Conservation (phyloP, 2,329 filamentous ascomycete species). For the Reticulascus tulasneorum region DNA sequence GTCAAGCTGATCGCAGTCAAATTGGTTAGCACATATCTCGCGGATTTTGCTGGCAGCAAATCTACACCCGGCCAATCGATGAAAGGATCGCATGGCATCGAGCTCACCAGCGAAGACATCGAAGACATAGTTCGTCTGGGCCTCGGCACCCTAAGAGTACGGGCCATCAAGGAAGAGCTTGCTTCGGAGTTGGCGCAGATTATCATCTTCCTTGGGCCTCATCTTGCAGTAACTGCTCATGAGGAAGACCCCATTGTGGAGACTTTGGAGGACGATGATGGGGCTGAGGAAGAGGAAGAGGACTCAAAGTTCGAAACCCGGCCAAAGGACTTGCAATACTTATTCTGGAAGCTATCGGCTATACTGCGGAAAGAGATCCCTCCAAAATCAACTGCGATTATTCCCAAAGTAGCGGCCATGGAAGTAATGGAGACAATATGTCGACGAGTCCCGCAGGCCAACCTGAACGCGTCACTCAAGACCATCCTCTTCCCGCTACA, state of each 20-base stretch:
- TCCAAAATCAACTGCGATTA: conserved; percentile 59
- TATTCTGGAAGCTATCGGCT: conserved; percentile 74
- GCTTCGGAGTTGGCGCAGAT: conserved; percentile 77
- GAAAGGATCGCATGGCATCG: conserved; percentile 66
- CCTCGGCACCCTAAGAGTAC: conserved; percentile 54
- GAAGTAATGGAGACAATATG: conserved; percentile 69
- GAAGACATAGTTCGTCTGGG: conserved; percentile 49
- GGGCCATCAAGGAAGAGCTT: conserved; percentile 67
- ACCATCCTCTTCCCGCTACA: conserved; percentile 61
- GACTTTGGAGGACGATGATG: conserved; percentile 37
- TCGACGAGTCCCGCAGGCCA: conserved; percentile 52
- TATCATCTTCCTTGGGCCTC: conserved; percentile 72
- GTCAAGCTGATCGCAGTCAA: conserved; percentile 75
- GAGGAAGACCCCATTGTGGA: conserved; percentile 32
- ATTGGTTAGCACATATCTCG: conserved; percentile 72
- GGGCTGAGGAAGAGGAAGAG: conserved; percentile 31
- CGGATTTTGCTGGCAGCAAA: conserved; percentile 67
- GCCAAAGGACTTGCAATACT: conserved; percentile 56
- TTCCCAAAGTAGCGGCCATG: conserved; percentile 72
- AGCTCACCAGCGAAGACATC: conserved; percentile 62
- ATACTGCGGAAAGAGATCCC: conserved; percentile 73
- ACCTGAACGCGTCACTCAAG: conserved; percentile 60
- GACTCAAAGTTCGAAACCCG: conserved; percentile 22
- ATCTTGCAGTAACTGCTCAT: conserved; percentile 33
- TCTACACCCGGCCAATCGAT: conserved; percentile 56